Evolutionary conservation across 176 grass and related monocot species (phyloP).

Genomic region (Cenchrus americanus): DNA sequence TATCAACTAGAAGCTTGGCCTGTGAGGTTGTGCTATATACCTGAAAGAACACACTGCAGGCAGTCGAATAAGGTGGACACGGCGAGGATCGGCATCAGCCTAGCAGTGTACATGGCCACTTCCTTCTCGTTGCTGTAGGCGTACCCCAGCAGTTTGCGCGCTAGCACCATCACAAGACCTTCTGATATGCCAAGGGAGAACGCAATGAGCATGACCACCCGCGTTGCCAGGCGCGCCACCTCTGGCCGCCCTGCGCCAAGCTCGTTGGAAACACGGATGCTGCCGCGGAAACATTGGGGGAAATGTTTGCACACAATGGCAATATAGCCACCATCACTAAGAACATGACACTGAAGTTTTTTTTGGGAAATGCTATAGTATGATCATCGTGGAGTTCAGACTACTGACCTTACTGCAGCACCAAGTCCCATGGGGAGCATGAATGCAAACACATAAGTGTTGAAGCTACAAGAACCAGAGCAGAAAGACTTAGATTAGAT

Average conservation of each 20-base stretch:
- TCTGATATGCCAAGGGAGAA: conserved; percentile 36
- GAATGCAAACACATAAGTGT: conserved; percentile 51
- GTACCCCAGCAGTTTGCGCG: conserved; percentile 54
- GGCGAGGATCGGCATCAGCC: conserved; percentile 61
- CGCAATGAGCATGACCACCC: conserved; percentile 49
- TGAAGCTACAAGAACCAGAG: conserved; percentile 45
- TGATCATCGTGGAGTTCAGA: too few relatives aligned
- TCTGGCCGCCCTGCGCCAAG: conserved; percentile 57
- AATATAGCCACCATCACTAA: neutral
- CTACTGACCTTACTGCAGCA: conserved; percentile 61
- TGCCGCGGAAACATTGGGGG: neutral
- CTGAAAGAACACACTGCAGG: conserved; percentile 71
- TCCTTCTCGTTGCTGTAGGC: conserved; percentile 61
- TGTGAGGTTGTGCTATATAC: neutral
- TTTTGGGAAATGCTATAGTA: neutral
- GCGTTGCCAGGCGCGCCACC: conserved; percentile 48
- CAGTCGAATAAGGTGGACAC: conserved; percentile 52
- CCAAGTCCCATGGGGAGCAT: conserved; percentile 63
- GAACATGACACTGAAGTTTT: too few relatives aligned
- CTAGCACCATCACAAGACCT: conserved; percentile 51
- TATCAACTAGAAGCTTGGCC: neutral
- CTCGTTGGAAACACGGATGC: conserved; percentile 68
- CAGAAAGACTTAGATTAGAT: neutral
- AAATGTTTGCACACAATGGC: neutral
- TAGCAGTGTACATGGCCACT: conserved; percentile 42